Percentiles rank a stretch among this genome's conserved stretches.
Conservation (phyloP, 148 eudicot species). For the Bassia scoparia region DNA sequence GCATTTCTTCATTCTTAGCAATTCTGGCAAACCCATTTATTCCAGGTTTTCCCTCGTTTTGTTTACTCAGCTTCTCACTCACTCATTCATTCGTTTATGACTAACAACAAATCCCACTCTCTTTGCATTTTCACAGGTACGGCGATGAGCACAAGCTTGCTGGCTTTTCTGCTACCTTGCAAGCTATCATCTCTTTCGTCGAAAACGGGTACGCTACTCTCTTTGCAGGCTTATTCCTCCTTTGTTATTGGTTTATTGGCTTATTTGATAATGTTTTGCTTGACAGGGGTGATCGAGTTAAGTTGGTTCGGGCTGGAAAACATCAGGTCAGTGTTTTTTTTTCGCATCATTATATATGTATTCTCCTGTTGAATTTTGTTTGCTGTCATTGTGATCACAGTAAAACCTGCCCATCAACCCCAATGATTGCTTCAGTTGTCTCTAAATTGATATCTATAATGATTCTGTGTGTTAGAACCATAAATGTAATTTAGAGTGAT, state of each 20-base stretch:
- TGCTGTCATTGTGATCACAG: not conserved
- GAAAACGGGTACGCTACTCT: constrained; percentile 67
- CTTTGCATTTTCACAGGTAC: constrained; percentile 41
- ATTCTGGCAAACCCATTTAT: constrained; percentile 96
- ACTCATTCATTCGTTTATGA: not conserved
- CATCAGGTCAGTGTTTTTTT: constrained; percentile 62
- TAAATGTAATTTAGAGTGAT: too few species aligned
- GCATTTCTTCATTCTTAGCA: constrained; percentile 76
- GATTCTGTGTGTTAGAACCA: too few species aligned
- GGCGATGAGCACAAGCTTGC: constrained; percentile 97
- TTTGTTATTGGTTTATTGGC: too few species aligned
- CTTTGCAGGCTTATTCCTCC: not conserved
- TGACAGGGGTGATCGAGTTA: constrained; percentile 82
- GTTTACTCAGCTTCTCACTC: not conserved
- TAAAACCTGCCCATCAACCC: not conserved
- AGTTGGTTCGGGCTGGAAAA: constrained; percentile 83
- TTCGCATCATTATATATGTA: not conserved
- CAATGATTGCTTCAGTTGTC: not conserved
- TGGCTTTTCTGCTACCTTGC: constrained; percentile 95
- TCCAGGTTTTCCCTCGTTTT: constrained; percentile 55
- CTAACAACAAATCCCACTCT: not conserved
- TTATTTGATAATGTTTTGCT: too few species aligned
- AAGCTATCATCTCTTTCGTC: constrained; percentile 93
- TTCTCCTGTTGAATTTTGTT: not conserved
- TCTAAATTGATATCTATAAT: too few species aligned